These are phyloP conservation scores for Mortierella sp. DNA, from an alignment of 371 early-diverging fungal species.

Conservation along the genomic window DNA sequence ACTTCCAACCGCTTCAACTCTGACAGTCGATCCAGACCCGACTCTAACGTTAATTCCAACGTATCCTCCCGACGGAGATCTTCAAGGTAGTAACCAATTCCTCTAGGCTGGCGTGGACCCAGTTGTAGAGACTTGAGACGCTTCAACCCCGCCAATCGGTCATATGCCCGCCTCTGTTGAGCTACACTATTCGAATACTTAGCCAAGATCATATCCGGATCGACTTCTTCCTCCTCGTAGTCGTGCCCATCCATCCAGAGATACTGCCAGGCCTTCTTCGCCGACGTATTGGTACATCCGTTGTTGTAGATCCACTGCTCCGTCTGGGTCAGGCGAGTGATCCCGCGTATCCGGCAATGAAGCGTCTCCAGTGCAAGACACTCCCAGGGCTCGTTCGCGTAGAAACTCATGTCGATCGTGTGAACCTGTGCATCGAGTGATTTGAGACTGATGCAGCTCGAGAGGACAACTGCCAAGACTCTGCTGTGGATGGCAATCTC, in stretches of 20 bases:
- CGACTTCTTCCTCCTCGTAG: background rate
- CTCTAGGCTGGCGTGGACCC: background rate
- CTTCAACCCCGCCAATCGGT: background rate
- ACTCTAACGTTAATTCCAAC: background rate
- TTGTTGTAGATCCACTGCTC: background rate
- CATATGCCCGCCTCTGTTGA: background rate
- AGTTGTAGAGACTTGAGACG: background rate
- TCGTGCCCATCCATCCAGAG: background rate
- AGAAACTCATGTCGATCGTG: background rate
- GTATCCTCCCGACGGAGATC: background rate
- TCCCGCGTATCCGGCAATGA: background rate
- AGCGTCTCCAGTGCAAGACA: background rate
- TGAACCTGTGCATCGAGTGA: background rate
- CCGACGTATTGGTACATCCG: background rate
- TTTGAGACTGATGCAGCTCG: background rate
- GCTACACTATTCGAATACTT: background rate
- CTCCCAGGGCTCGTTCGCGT: background rate
- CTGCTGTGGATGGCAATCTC: background rate
- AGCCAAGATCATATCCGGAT: background rate
- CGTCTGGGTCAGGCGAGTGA: background rate
- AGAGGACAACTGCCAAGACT: background rate
- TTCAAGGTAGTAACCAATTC: background rate
- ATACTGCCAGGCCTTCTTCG: background rate
- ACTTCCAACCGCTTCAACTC: background rate
- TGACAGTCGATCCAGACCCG: background rate